Conservation (phyloP, 2,329 filamentous ascomycete genomes). For the Dactylonectria estremocensis region DNA sequence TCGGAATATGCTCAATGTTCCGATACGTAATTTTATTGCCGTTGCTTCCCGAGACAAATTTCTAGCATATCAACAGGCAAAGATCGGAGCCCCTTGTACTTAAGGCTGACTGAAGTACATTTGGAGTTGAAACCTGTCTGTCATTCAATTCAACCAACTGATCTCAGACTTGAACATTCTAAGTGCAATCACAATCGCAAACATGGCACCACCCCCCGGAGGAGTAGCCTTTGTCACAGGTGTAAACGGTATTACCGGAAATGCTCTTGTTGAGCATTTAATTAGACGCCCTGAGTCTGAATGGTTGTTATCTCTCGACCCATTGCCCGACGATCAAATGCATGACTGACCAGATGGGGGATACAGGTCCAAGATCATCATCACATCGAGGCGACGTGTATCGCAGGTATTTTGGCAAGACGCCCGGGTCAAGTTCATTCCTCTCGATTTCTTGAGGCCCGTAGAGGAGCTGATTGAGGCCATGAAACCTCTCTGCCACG, state of each 20-base stretch:
- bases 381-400: constrained; percentile 30
- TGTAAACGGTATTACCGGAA: background rate
- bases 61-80: background rate
- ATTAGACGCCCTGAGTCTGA: constrained; percentile 34
- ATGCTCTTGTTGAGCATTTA: constrained; percentile 26
- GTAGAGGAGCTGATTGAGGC: constrained; percentile 34
- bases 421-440: constrained; percentile 32
- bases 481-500: constrained; percentile 36
- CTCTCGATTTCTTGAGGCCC: constrained; percentile 35
- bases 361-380: constrained; percentile 38
- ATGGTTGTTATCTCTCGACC: constrained; percentile 16
- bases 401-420: constrained; percentile 36
- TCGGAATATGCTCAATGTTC: background rate
- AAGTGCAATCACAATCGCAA: background rate
- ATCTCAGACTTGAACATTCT: background rate
- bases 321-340: too few species aligned
- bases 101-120: background rate
- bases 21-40: background rate
- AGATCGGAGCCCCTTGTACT: background rate
- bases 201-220: background rate
- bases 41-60: background rate
- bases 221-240: background rate
- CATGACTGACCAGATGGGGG: background rate
- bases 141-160: background rate
- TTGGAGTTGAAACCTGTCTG: background rate